Evolutionary conservation across 768 basidiomycete genomes (phyloP).

Genomic region (Sarcodon aspratus): DNA sequence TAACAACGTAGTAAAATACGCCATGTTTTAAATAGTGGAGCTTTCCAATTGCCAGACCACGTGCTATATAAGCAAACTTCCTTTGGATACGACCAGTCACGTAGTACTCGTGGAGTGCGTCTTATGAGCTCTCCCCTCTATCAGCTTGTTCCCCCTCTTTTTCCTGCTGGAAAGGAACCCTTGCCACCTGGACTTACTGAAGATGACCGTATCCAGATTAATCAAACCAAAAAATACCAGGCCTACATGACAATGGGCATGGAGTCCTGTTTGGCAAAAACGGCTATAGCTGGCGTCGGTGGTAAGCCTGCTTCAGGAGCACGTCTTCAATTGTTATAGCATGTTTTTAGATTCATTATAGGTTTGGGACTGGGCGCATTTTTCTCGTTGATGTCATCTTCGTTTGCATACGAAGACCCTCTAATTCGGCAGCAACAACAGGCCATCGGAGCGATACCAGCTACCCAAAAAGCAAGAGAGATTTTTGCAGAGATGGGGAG

Average conservation of each 20-base stretch:
- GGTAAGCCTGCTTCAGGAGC: constrained; percentile 39
- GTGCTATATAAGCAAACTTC: neutral
- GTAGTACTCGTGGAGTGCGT: neutral
- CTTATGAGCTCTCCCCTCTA: constrained; percentile 14
- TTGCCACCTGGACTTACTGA: constrained; percentile 76
- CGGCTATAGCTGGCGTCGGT: constrained; percentile 66
- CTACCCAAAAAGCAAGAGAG: constrained; percentile 69
- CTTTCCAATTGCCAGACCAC: neutral
- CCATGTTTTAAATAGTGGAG: neutral
- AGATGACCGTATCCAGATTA: constrained; percentile 57
- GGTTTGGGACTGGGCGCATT: constrained; percentile 91
- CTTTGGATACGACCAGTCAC: neutral
- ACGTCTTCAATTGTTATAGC: neutral
- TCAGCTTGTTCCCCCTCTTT: constrained; percentile 53
- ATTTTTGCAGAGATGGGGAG: constrained; percentile 92
- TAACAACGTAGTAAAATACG: neutral
- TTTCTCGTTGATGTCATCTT: constrained; percentile 92
- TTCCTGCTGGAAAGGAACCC: constrained; percentile 78
- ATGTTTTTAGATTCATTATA: constrained; percentile 21
- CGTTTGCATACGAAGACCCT: constrained; percentile 94
- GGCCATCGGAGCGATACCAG: constrained; percentile 41
- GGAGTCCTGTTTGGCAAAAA: constrained; percentile 84
- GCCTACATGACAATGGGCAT: constrained; percentile 56
- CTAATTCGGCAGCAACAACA: constrained; percentile 47
- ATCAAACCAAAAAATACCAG: constrained; percentile 72